Evolutionary conservation across 352 stramenopile genomes (phyloP).

Genomic region (Phytopythium oedochilum): DNA sequence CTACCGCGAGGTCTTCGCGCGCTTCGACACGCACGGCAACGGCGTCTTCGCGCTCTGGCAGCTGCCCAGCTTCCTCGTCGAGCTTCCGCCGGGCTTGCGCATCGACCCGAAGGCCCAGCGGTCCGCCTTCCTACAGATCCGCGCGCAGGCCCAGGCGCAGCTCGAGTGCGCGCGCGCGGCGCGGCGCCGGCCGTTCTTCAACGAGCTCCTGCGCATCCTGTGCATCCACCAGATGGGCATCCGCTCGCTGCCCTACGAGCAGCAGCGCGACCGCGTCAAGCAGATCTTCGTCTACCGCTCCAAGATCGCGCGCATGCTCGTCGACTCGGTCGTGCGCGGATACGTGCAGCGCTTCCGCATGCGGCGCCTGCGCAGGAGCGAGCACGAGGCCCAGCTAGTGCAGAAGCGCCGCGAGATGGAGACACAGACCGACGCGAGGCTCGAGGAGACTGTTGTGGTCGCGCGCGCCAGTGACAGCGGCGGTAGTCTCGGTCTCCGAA

Average conservation of each 20-base stretch:
- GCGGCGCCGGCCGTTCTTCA: constrained; percentile 62
- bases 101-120: constrained; percentile 39
- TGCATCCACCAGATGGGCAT: constrained; percentile 83
- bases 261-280: constrained; percentile 77
- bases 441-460: neutral
- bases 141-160: constrained; percentile 61
- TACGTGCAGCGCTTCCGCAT: constrained; percentile 59
- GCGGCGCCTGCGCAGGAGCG: constrained; percentile 12
- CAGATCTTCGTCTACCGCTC: constrained; percentile 82
- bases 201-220: constrained; percentile 65
- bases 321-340: constrained; percentile 60
- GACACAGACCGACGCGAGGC: neutral
- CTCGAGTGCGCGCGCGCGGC: constrained; percentile 20
- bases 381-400: neutral
- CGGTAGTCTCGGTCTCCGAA: neutral
- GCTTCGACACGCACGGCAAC: constrained; percentile 46
- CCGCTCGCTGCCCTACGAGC: constrained; percentile 70
- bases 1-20: constrained; percentile 65
- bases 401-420: neutral
- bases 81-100: constrained; percentile 47
- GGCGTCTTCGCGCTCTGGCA: constrained; percentile 69
- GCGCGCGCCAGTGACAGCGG: neutral
- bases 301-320: constrained; percentile 72
- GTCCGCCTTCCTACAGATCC: constrained; percentile 59
- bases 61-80: constrained; percentile 45